phyloP scores from a whole-genome alignment of 352 stramenopile species.

The Phytophthora cryptogea region DNA sequence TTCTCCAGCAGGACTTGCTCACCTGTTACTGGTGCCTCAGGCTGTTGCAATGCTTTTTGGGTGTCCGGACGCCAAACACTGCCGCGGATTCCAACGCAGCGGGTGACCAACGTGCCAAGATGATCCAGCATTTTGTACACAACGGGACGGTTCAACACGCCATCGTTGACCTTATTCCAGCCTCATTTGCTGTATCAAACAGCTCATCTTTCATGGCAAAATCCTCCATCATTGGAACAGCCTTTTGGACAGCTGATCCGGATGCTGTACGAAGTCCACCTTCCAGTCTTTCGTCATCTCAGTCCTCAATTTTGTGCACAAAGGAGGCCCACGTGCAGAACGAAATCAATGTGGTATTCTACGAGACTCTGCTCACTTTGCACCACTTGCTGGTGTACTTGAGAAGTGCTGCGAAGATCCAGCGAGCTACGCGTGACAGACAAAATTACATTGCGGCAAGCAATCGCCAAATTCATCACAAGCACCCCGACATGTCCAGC shows the following conservation, averaged over 20 bases:
- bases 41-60: slow-evolving; percentile 70
- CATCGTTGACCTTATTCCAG: slow-evolving; percentile 63
- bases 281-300: slow-evolving; percentile 35
- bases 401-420: slow-evolving; percentile 30
- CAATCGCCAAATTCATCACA: slow-evolving; percentile 21
- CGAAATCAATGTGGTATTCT: slow-evolving; percentile 71
- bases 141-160: slow-evolving; percentile 50
- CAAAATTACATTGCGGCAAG: slow-evolving; percentile 33
- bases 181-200: slow-evolving; percentile 42
- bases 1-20: slow-evolving; percentile 63
- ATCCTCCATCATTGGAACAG: slow-evolving; percentile 28
- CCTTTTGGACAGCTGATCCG: slow-evolving; percentile 50
- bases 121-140: slow-evolving; percentile 61
- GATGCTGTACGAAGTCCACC: slow-evolving; percentile 25
- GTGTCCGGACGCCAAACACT: slow-evolving; percentile 31
- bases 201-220: slow-evolving; percentile 15
- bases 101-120: slow-evolving; percentile 52
- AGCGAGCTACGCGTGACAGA: slow-evolving; percentile 20
- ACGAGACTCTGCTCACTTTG: slow-evolving; percentile 67
- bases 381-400: slow-evolving; percentile 68
- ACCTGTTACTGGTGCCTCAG: slow-evolving; percentile 72
- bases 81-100: slow-evolving; percentile 23
- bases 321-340: slow-evolving; percentile 71
- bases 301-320: slow-evolving; percentile 41
- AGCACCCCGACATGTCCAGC: slow-evolving; percentile 3